Percentiles rank a stretch among this genome's conserved stretches.
phyloP scores from a whole-genome alignment of 2,329 filamentous ascomycete genomes.

The Fusarium sp. region DNA sequence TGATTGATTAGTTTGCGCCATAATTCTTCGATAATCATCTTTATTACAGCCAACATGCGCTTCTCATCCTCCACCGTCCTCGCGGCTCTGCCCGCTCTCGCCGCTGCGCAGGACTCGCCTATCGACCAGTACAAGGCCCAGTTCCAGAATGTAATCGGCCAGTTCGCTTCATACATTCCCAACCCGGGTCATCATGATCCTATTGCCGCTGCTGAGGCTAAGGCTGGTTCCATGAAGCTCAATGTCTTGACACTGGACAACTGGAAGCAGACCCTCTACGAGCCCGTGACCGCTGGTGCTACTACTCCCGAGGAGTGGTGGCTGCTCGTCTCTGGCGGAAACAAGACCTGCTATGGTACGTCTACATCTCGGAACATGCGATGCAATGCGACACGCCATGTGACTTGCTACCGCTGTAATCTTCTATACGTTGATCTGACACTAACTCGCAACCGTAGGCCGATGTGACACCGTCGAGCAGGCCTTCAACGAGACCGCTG shows the following conservation, averaged over 20 bases:
- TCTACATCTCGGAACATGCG: constrained; percentile 1
- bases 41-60: constrained; percentile 63
- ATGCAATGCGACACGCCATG: constrained; percentile 1
- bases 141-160: constrained; percentile 74
- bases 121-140: constrained; percentile 72
- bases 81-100: constrained; percentile 69
- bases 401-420: not conserved
- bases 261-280: constrained; percentile 77
- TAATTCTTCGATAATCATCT: constrained; percentile 6
- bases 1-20: constrained; percentile 9
- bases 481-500: constrained; percentile 75
- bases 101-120: constrained; percentile 64
- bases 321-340: constrained; percentile 79
- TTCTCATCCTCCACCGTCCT: constrained; percentile 65
- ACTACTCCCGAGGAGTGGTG: constrained; percentile 81
- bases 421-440: constrained; percentile 5
- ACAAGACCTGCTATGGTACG: constrained; percentile 80
- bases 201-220: constrained; percentile 58
- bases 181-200: constrained; percentile 59
- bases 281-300: constrained; percentile 69
- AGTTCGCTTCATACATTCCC: constrained; percentile 67
- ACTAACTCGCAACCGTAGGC: constrained; percentile 59
- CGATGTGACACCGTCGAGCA: constrained; percentile 73
- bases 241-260: constrained; percentile 73
- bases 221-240: constrained; percentile 59